Percentiles rank a stretch among this genome's conserved stretches.
These are phyloP conservation scores for Pichia exigua DNA, from an alignment of 805 yeast species.

Conservation along the genomic window DNA sequence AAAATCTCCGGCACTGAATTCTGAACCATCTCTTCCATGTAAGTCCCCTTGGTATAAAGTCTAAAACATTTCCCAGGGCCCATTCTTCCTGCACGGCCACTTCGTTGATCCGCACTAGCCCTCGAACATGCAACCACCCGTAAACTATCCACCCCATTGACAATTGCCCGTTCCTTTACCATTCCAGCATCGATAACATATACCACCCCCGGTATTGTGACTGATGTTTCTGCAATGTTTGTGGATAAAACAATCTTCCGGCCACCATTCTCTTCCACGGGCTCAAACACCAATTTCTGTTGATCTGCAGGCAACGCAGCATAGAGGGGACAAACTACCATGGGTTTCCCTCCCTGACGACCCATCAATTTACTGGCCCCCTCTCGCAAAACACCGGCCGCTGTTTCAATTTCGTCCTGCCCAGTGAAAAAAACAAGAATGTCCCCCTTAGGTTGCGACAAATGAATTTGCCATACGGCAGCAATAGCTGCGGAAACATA, in stretches of 20 bases:
- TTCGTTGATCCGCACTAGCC: constrained; percentile 94
- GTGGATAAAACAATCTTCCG: constrained; percentile 92
- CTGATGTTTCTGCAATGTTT: constrained; percentile 93
- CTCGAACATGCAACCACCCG: constrained; percentile 83
- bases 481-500: constrained; percentile 84
- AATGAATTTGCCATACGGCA: constrained; percentile 82
- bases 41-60: constrained; percentile 78
- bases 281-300: constrained; percentile 77
- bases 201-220: constrained; percentile 92
- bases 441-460: constrained; percentile 62
- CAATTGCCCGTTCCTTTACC: constrained; percentile 84
- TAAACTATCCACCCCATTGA: constrained; percentile 82
- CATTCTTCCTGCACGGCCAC: constrained; percentile 97
- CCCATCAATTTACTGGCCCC: constrained; percentile 33
- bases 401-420: constrained; percentile 87
- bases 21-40: constrained; percentile 62
- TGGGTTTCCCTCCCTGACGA: constrained; percentile 38
- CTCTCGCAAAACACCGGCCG: constrained; percentile 65
- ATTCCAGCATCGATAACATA: constrained; percentile 94
- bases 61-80: constrained; percentile 95
- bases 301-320: constrained; percentile 84
- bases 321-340: constrained; percentile 79
- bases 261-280: constrained; percentile 75
- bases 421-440: constrained; percentile 89
- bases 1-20: constrained; percentile 91